A percentile compares a stretch with the other conserved stretches of the same genome.
Evolutionary conservation across 2,329 filamentous ascomycete species (phyloP).

Genomic region (Coniochaeta hoffmannii): DNA sequence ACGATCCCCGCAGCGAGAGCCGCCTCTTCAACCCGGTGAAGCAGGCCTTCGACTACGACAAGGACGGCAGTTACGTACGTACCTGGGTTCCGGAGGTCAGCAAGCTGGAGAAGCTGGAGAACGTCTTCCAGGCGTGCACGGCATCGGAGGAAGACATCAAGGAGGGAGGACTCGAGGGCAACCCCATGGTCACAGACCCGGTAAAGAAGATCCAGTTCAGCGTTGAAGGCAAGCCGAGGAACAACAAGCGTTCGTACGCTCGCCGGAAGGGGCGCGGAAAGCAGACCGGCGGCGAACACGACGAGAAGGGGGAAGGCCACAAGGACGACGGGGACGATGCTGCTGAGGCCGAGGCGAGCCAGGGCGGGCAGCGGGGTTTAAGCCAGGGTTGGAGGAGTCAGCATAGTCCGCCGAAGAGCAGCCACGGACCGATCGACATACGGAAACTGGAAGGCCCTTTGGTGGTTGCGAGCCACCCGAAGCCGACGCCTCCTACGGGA

Average conservation of each 20-base stretch:
- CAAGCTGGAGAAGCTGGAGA: slow-evolving; percentile 40
- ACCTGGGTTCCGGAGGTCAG: slow-evolving; percentile 65
- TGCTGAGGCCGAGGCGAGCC: not conserved
- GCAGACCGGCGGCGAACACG: not conserved
- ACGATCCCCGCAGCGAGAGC: slow-evolving; percentile 64
- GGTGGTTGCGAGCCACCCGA: not conserved
- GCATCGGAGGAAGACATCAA: slow-evolving; percentile 51
- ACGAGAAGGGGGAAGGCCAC: not conserved
- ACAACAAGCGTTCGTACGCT: slow-evolving; percentile 22
- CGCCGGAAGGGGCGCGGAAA: slow-evolving; percentile 18
- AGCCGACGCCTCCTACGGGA: not conserved
- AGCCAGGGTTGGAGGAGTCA: not conserved
- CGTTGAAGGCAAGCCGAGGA: slow-evolving; percentile 42
- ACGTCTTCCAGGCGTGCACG: slow-evolving; percentile 66
- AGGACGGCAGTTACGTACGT: slow-evolving; percentile 60
- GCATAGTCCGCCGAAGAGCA: not conserved
- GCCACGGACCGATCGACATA: not conserved
- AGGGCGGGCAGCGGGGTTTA: not conserved
- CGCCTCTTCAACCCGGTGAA: slow-evolving; percentile 80
- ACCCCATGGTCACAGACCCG: slow-evolving; percentile 61
- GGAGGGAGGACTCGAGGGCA: slow-evolving; percentile 44
- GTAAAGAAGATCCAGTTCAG: slow-evolving; percentile 58
- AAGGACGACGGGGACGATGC: not conserved
- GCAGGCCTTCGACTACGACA: slow-evolving; percentile 72
- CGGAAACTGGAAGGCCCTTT: not conserved